Conservation (phyloP, 345 rosid genomes). For the Hibiscus mutabilis region DNA sequence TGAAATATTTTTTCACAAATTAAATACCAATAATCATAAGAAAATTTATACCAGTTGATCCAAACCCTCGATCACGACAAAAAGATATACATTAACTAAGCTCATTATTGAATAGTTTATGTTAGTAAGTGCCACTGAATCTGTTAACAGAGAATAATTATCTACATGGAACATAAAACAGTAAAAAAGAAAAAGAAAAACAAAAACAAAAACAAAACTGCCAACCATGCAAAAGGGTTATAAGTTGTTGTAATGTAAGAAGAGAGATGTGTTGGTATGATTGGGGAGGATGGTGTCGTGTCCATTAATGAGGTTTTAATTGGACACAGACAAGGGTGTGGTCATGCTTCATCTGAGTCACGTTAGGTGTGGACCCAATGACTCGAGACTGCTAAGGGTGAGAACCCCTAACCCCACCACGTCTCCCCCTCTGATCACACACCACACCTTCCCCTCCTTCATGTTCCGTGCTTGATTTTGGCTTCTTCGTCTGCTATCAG, state of each 20-base stretch:
- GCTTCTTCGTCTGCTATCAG: conserved; percentile 18
- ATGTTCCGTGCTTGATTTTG: not conserved
- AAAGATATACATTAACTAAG: too few species aligned
- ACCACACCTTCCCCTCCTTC: not conserved
- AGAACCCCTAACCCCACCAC: not conserved
- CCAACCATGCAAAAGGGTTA: too few species aligned
- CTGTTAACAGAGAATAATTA: too few species aligned
- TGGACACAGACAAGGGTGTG: not conserved
- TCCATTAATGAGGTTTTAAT: not conserved
- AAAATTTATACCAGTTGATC: too few species aligned
- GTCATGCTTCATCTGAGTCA: not conserved
- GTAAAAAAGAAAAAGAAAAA: too few species aligned
- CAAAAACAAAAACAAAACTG: too few species aligned
- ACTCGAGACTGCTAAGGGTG: not conserved
- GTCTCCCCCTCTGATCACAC: not conserved
- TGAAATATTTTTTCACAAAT: too few species aligned
- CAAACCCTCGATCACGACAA: too few species aligned
- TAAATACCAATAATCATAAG: too few species aligned
- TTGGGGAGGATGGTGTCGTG: not conserved
- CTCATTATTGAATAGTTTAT: too few species aligned
- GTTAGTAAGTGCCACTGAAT: too few species aligned
- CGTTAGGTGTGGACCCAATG: not conserved
- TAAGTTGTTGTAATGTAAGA: not conserved
- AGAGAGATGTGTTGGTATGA: not conserved
- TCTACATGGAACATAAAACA: too few species aligned